Conservation (phyloP, 2,329 filamentous ascomycete genomes). For the Venturia asperata region DNA sequence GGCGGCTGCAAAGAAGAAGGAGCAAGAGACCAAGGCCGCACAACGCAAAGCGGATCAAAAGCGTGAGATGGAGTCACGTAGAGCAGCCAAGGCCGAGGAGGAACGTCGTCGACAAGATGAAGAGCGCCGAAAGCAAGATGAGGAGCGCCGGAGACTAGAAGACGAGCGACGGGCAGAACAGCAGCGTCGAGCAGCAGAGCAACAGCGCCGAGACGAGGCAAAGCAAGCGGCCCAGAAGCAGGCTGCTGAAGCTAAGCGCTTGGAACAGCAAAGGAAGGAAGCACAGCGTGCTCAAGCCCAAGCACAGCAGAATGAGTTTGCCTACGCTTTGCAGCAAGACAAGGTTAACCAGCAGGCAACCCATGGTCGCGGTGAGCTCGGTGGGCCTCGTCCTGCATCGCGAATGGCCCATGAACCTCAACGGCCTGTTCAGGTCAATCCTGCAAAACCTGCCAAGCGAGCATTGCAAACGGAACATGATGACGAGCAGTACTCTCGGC, state of each 20-base stretch:
- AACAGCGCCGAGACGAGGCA: conserved; percentile 32
- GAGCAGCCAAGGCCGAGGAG: conserved; percentile 48
- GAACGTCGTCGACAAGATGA: conserved; percentile 45
- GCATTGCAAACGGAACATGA: conserved; percentile 58
- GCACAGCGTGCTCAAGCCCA: conserved; percentile 53
- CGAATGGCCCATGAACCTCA: conserved; percentile 56
- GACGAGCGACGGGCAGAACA: conserved; percentile 36
- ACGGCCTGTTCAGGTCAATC: conserved; percentile 55
- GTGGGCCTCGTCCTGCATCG: conserved; percentile 47
- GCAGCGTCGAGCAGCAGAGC: conserved; percentile 30
- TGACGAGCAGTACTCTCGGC: conserved; percentile 48
- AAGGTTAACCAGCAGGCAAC: conserved; percentile 24
- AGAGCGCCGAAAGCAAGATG: conserved; percentile 20
- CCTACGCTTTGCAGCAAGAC: conserved; percentile 25
- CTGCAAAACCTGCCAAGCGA: conserved; percentile 69
- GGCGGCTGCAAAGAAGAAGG: conserved; percentile 71
- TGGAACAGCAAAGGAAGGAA: conserved; percentile 55
- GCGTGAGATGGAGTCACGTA: conserved; percentile 70
- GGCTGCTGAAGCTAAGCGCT: conserved; percentile 34
- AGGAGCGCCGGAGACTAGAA: conserved; percentile 31
- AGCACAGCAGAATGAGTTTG: conserved; percentile 25
- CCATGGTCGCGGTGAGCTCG: conserved; percentile 42
- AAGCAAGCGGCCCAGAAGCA: conserved; percentile 33
- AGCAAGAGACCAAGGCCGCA: conserved; percentile 70
- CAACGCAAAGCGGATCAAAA: conserved; percentile 77